Conservation (phyloP, 2,329 filamentous ascomycete genomes). For the Paecilomyces variotii region DNA sequence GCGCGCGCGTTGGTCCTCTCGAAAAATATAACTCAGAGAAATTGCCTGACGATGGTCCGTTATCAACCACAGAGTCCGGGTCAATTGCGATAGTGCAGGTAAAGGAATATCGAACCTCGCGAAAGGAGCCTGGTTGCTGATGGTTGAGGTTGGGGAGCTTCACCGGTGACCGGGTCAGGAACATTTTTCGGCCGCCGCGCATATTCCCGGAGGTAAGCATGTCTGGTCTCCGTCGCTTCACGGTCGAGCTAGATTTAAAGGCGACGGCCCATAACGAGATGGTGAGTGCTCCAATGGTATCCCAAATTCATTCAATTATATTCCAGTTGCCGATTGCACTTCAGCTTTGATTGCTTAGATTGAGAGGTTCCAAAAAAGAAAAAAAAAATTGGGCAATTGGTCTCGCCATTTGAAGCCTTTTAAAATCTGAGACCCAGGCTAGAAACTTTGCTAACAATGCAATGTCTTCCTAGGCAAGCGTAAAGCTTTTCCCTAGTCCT, state of each 20-base stretch:
- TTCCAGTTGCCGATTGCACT: background rate
- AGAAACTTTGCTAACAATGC: background rate
- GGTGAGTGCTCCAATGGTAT: background rate
- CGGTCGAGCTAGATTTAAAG: background rate
- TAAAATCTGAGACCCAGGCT: background rate
- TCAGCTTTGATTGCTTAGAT: background rate
- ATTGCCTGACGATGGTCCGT: background rate
- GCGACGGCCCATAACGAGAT: background rate
- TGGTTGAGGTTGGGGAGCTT: slow-evolving; percentile 26
- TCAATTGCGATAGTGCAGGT: background rate
- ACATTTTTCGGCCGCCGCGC: slow-evolving; percentile 31
- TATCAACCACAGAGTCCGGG: background rate
- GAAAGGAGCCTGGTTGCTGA: slow-evolving; percentile 2
- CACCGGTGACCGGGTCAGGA: slow-evolving; percentile 32
- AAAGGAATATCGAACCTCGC: background rate
- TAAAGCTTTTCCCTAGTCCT: slow-evolving; percentile 23
- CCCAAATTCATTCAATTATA: background rate
- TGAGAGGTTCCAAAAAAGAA: too few relatives aligned
- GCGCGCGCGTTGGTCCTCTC: background rate
- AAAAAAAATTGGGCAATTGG: background rate
- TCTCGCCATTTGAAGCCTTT: background rate
- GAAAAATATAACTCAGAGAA: too few relatives aligned
- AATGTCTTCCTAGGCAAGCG: slow-evolving; percentile 1
- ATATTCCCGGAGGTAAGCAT: background rate
- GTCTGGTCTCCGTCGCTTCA: background rate